Evolutionary conservation across 257 asterid genomes (phyloP), one percentile per base, ranked within the genome.

Genomic region (Scutellaria minor): DNA sequence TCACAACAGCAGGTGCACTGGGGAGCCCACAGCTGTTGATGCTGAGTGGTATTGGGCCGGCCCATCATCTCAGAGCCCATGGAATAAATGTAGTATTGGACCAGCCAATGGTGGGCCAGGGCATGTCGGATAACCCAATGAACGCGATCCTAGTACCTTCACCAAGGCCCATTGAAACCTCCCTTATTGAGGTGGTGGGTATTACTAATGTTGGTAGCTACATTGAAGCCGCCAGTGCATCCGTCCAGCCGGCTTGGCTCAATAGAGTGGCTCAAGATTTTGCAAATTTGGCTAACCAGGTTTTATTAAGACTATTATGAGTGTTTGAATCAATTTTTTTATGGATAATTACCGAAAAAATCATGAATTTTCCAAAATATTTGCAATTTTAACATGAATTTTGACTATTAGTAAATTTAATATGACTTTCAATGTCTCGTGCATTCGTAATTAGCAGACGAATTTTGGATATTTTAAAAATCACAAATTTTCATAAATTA

Each of bases 101-200:
- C 64, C 88, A 87, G 15, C 89, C 87, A 11, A 55, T 72, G 73
- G 96, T 93, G 52, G 97, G 98, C 45, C 89, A 83, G 55, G 92
- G 85, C 41, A 86, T 93, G 92, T 75, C 95, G 0, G 98, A 93
- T 71, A 90, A 93, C 52, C 98, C 98, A 9, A 87, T 84, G 90
- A 93, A 87, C 56, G 84, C 82, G 3, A 44, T 90, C 12, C 6
- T 89, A n/a, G 31, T 93, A 13, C 96, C 97, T 20, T 82, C 95
- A 6, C 85, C 81, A 1, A 75, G 50, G 45, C 90, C 97, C 13
- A 89, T 90, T 1, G 96, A 90, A 45, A 59, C 72, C 10, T 89
- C 97, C 9, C 86, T 87, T 0, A 78, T 86, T 15, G 81, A 90
- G 72, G 88, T 80, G 0, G 98, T 90, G 9, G 98, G 94, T 24